phyloP scores from a whole-genome alignment of 495 filamentous ascomycete species.

The Aspergillus sclerotiicarbonarius region DNA sequence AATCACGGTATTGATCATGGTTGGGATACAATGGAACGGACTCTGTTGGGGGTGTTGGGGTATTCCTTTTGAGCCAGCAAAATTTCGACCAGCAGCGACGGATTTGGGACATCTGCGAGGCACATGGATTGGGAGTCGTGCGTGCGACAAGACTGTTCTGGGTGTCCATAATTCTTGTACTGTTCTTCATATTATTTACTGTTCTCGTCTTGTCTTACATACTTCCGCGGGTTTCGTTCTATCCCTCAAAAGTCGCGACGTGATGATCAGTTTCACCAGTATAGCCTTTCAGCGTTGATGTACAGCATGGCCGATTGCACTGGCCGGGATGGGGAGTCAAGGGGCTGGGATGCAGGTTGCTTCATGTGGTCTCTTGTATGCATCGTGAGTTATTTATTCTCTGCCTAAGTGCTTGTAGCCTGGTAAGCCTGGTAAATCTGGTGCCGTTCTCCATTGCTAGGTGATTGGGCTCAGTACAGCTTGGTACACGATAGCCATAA shows the following conservation, averaged over 20 bases:
- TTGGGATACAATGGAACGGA: constrained; percentile 48
- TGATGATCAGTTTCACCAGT: background rate
- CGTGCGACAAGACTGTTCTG: constrained; percentile 39
- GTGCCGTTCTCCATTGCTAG: too few relatives aligned
- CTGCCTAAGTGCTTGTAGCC: too few relatives aligned
- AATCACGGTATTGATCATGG: constrained; percentile 48
- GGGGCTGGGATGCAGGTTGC: too few relatives aligned
- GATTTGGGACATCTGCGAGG: constrained; percentile 22
- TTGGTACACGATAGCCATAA: too few relatives aligned
- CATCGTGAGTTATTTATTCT: too few relatives aligned
- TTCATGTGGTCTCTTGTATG: too few relatives aligned
- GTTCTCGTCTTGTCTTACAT: constrained; percentile 11
- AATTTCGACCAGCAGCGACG: constrained; percentile 15
- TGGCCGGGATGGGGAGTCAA: background rate
- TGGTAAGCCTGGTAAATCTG: too few relatives aligned
- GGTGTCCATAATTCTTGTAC: constrained; percentile 34
- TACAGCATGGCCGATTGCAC: background rate
- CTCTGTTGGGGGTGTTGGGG: constrained; percentile 48
- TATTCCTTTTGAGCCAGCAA: constrained; percentile 45
- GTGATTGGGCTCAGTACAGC: too few relatives aligned
- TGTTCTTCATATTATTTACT: constrained; percentile 16
- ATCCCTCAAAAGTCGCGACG: background rate
- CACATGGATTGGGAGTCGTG: constrained; percentile 31
- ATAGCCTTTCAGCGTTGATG: too few relatives aligned
- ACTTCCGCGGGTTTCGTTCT: background rate